phyloP scores from a whole-genome alignment of 176 grass and related monocot genomes.

The Elymus sibiricus region DNA sequence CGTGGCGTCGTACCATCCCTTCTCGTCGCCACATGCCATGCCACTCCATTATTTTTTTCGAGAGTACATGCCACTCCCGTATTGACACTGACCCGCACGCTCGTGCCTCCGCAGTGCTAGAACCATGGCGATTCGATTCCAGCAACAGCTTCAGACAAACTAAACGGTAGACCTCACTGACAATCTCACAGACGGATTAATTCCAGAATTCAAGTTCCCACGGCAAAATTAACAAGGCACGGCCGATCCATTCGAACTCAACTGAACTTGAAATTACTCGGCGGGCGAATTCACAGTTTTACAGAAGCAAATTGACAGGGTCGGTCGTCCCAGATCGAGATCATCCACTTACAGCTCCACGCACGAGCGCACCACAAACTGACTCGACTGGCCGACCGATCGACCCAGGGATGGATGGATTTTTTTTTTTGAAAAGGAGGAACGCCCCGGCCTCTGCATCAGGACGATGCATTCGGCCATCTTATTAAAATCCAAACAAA shows the following conservation, averaged over 20 bases:
- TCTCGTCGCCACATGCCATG: constrained; percentile 15
- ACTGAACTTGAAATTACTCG: not conserved
- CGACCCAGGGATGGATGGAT: not conserved
- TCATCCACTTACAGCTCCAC: constrained; percentile 18
- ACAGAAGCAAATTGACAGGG: constrained; percentile 36
- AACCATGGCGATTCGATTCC: not conserved
- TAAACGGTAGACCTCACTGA: not conserved
- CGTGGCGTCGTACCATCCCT: constrained; percentile 28
- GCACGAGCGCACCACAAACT: not conserved
- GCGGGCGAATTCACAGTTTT: constrained; percentile 29
- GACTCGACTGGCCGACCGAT: not conserved
- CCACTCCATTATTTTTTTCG: constrained; percentile 34
- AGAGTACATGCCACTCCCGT: constrained; percentile 7
- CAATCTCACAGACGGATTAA: not conserved
- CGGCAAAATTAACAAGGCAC: too few relatives aligned
- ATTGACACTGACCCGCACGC: not conserved
- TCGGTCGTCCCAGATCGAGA: not conserved
- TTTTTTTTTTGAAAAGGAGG: too few relatives aligned
- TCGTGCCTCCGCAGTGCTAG: not conserved
- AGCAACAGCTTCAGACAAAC: not conserved
- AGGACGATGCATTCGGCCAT: too few relatives aligned
- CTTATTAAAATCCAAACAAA: too few relatives aligned
- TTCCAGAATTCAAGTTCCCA: not conserved
- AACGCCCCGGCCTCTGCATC: too few relatives aligned
- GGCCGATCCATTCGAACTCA: not conserved